These are phyloP conservation scores for Colletotrichum gloeosporioides DNA, from an alignment of 2,329 filamentous ascomycete species.

Conservation along the genomic window DNA sequence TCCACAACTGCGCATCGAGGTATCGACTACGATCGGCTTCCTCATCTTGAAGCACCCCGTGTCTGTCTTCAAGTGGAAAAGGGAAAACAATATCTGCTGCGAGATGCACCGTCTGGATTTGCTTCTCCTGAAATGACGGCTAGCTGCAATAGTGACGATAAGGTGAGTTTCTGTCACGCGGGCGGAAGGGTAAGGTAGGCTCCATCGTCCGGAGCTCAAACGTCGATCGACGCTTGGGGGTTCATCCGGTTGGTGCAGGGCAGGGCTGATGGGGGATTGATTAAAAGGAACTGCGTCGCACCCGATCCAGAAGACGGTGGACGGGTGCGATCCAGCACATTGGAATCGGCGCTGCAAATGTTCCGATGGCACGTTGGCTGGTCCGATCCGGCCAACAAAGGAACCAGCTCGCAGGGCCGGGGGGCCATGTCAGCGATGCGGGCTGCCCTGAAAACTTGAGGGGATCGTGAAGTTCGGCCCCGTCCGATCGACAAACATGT, in stretches of 20 bases:
- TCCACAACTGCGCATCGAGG: neutral
- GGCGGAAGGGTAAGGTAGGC: neutral
- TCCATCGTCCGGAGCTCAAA: neutral
- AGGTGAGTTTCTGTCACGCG: neutral
- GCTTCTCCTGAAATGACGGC: neutral
- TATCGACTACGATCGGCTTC: neutral
- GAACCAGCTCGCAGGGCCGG: neutral
- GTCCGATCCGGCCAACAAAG: conserved; percentile 13
- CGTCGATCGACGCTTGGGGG: neutral
- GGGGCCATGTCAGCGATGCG: conserved; percentile 5
- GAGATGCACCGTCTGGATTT: neutral
- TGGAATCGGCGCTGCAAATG: conserved; percentile 11
- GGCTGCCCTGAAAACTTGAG: conserved; percentile 6
- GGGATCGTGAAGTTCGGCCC: conserved; percentile 15
- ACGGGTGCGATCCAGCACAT: neutral
- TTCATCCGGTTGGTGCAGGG: conserved; percentile 6
- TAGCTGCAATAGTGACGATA: neutral
- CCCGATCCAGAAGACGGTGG: conserved; percentile 3
- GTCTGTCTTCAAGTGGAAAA: neutral
- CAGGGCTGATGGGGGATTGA: neutral
- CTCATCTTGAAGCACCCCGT: neutral
- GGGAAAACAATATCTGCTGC: neutral
- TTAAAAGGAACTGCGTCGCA: neutral
- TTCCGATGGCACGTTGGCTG: conserved; percentile 15
- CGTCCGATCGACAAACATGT: conserved; percentile 10